These are phyloP conservation scores for Inosperma sp. DNA, from an alignment of 768 basidiomycete genomes.

Conservation along the genomic window DNA sequence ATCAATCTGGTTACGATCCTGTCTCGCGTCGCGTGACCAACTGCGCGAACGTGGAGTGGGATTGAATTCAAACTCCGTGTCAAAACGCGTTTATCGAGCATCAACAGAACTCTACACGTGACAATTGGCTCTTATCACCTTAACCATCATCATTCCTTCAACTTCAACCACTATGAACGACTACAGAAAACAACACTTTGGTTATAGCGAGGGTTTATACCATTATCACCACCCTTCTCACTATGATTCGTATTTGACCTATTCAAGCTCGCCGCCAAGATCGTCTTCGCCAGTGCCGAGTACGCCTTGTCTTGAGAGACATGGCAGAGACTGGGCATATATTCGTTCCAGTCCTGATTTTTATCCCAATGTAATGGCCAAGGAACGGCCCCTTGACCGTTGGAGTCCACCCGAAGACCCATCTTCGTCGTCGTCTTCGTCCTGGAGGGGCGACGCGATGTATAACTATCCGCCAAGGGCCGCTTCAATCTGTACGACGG, in stretches of 20 bases:
- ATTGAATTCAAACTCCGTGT: conserved; percentile 30
- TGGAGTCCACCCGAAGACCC: neutral
- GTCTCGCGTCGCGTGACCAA: conserved; percentile 29
- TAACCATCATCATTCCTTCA: conserved; percentile 30
- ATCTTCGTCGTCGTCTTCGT: conserved; percentile 8
- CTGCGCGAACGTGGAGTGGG: conserved; percentile 32
- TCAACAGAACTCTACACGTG: conserved; percentile 38
- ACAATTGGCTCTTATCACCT: conserved; percentile 39
- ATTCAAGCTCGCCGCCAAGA: conserved; percentile 32
- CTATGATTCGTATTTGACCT: conserved; percentile 19
- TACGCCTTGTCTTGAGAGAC: conserved; percentile 31
- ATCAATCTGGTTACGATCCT: neutral
- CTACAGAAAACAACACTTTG: conserved; percentile 17
- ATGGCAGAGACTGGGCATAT: conserved; percentile 26
- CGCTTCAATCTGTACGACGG: too few species aligned
- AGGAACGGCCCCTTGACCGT: neutral
- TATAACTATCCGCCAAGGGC: too few species aligned
- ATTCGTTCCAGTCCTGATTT: conserved; percentile 36
- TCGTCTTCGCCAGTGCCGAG: conserved; percentile 40
- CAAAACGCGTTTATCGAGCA: conserved; percentile 42
- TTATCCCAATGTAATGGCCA: conserved; percentile 15
- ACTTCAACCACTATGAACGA: neutral
- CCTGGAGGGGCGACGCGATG: too few species aligned
- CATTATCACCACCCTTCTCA: conserved; percentile 20
- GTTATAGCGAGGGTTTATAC: conserved; percentile 13